These are phyloP conservation scores for Camellia japonica DNA, from an alignment of 148 eudicot species.

Conservation along the genomic window DNA sequence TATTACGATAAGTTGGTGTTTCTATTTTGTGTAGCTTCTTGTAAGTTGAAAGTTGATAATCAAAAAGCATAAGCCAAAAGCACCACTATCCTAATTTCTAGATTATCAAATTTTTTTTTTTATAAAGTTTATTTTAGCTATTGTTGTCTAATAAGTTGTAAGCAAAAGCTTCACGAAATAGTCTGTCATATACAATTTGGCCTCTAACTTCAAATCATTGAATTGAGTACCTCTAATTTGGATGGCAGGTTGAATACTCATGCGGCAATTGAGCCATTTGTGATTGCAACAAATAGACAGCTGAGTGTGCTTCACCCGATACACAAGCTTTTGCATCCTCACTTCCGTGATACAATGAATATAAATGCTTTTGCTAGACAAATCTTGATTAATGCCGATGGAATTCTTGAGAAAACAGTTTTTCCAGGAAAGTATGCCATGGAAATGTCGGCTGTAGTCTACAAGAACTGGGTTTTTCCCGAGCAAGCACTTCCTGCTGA, in stretches of 20 bases:
- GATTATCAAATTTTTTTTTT: too few species aligned
- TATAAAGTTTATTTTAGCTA: too few species aligned
- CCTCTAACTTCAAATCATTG: neutral
- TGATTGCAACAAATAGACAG: constrained; percentile 70
- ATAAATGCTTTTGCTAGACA: constrained; percentile 63
- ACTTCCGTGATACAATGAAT: constrained; percentile 65
- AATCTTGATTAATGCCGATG: constrained; percentile 58
- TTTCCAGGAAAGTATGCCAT: constrained; percentile 53
- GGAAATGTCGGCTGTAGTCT: constrained; percentile 50
- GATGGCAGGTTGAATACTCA: constrained; percentile 60
- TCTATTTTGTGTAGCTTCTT: too few species aligned
- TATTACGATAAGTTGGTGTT: neutral
- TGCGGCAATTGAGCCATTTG: constrained; percentile 62
- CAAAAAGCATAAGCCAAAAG: too few species aligned
- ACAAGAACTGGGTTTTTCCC: constrained; percentile 58
- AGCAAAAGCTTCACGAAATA: too few species aligned
- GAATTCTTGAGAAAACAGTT: constrained; percentile 56
- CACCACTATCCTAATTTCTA: too few species aligned
- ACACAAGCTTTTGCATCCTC: constrained; percentile 68
- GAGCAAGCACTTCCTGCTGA: constrained; percentile 74
- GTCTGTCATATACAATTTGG: neutral
- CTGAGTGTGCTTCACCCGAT: constrained; percentile 69
- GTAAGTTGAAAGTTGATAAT: too few species aligned
- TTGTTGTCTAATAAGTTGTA: neutral
- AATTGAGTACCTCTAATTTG: neutral